Percentiles rank a stretch among this genome's conserved stretches.
Evolutionary conservation across 495 filamentous ascomycete genomes (phyloP).

Genomic region (Astrothelium subdiscretum): DNA sequence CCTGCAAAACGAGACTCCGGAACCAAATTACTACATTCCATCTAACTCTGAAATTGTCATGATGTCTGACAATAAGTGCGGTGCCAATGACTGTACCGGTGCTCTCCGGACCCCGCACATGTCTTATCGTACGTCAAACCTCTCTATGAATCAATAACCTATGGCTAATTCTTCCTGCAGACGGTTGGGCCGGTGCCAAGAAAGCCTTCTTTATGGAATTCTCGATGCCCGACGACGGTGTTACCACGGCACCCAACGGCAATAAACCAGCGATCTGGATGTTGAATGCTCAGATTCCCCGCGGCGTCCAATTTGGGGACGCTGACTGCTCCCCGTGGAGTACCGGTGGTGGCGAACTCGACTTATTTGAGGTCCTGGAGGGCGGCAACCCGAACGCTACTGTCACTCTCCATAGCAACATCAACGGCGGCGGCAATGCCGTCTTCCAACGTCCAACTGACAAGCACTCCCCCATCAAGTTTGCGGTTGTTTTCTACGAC

Average conservation of each 20-base stretch:
- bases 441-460: constrained; percentile 50
- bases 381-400: constrained; percentile 38
- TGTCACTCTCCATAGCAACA: constrained; percentile 48
- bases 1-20: constrained; percentile 17
- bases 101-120: background rate
- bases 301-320: constrained; percentile 50
- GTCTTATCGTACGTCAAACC: constrained; percentile 46
- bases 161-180: constrained; percentile 23
- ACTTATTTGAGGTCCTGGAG: constrained; percentile 55
- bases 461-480: constrained; percentile 34
- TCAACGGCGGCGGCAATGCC: constrained; percentile 45
- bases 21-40: constrained; percentile 8
- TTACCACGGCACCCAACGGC: constrained; percentile 29
- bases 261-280: constrained; percentile 60
- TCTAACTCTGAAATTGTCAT: constrained; percentile 53
- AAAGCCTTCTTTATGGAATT: constrained; percentile 61
- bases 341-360: constrained; percentile 59
- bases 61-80: constrained; percentile 46
- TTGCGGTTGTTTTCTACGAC: constrained; percentile 47
- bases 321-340: constrained; percentile 55
- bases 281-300: constrained; percentile 57
- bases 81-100: constrained; percentile 33
- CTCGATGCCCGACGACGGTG: constrained; percentile 48
- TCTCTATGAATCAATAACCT: background rate
- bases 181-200: constrained; percentile 50